A percentile compares a stretch with the other conserved stretches of the same genome.
Conservation (phyloP, 2,329 filamentous ascomycete species). For the Emmonsia crescens region DNA sequence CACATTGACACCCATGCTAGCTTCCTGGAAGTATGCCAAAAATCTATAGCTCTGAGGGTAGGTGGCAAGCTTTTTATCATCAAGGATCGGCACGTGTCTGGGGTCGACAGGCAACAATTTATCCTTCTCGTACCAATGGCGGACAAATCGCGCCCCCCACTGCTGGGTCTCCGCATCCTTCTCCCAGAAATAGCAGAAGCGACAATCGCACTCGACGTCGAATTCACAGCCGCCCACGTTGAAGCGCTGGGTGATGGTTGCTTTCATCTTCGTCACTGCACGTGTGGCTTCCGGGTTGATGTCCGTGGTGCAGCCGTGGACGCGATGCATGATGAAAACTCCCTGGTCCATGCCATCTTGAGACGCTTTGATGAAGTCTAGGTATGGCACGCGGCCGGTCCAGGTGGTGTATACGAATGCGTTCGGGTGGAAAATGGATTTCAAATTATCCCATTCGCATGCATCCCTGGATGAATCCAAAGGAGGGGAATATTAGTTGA, state of each 20-base stretch:
- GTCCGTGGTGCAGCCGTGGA: neutral
- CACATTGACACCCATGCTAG: neutral
- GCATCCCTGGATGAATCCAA: neutral
- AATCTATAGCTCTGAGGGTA: neutral
- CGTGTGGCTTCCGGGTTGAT: neutral
- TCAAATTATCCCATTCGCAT: neutral
- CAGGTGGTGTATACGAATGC: neutral
- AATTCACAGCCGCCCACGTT: neutral
- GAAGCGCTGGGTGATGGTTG: neutral
- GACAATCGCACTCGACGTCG: neutral
- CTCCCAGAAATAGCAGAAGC: neutral
- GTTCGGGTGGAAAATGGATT: neutral
- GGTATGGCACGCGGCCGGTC: neutral
- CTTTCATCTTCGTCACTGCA: neutral
- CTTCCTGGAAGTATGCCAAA: neutral
- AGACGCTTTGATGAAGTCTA: neutral
- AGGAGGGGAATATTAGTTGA: no score
- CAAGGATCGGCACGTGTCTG: neutral
- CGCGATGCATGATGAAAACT: neutral
- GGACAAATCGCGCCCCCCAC: neutral
- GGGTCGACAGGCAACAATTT: neutral
- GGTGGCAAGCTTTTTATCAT: neutral
- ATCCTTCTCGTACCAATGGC: neutral
- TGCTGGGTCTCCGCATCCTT: neutral
- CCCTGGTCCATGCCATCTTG: neutral